Conservation (phyloP, 805 yeast genomes). For the Pichia exigua region DNA sequence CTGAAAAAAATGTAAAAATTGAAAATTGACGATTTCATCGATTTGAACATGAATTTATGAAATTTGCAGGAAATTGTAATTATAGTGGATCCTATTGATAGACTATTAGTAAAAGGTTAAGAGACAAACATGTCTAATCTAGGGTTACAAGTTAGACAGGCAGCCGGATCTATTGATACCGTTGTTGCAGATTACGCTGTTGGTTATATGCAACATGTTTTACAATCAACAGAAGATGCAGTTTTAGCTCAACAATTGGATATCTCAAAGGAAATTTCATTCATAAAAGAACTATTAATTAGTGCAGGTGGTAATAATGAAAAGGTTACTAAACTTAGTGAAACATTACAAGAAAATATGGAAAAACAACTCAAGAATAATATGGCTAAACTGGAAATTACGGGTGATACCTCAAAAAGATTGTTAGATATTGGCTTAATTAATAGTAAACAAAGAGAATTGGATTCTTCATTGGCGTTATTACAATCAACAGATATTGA, state of each 20-base stretch:
- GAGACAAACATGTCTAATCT: constrained; percentile 25
- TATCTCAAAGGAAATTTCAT: constrained; percentile 58
- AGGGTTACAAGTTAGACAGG: constrained; percentile 63
- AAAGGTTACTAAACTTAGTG: constrained; percentile 44
- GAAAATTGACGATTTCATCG: not conserved
- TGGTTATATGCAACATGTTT: constrained; percentile 81
- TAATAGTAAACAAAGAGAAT: constrained; percentile 62
- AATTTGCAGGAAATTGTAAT: not conserved
- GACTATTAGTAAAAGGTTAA: not conserved
- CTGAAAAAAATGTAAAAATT: not conserved
- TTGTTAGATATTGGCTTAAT: constrained; percentile 71
- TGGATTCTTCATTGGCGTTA: constrained; percentile 66
- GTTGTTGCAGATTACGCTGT: constrained; percentile 84
- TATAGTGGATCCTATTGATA: not conserved
- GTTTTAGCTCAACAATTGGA: constrained; percentile 70
- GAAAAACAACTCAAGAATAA: constrained; percentile 52
- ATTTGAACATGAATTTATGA: not conserved
- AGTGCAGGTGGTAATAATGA: constrained; percentile 76
- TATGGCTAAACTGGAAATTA: constrained; percentile 64
- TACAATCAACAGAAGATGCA: constrained; percentile 71
- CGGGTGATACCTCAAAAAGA: constrained; percentile 85
- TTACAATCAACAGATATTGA: constrained; percentile 82
- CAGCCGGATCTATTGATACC: constrained; percentile 80
- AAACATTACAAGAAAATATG: constrained; percentile 40
- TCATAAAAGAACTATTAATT: constrained; percentile 53